phyloP scores from a whole-genome alignment of 1,284 basidiomycete species.

The Ustilago tritici region DNA sequence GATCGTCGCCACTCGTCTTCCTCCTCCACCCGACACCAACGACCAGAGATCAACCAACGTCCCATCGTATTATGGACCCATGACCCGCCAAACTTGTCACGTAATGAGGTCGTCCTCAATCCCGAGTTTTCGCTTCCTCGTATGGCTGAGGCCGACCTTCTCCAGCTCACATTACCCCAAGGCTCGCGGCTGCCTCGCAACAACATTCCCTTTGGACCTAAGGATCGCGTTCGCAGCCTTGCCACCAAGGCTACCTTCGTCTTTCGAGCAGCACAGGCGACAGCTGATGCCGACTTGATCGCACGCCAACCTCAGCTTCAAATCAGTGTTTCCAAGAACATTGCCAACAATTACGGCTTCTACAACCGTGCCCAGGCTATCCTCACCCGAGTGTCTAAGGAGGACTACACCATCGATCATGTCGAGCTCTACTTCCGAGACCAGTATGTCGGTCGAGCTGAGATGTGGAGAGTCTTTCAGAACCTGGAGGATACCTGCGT shows the following conservation, averaged over 20 bases:
- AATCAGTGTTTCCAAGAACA: slow-evolving; percentile 58
- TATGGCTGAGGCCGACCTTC: slow-evolving; percentile 60
- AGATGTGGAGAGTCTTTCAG: slow-evolving; percentile 68
- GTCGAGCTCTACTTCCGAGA: slow-evolving; percentile 69
- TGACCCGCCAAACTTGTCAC: slow-evolving; percentile 66
- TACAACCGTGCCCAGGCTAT: slow-evolving; percentile 63
- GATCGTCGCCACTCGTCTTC: slow-evolving; percentile 50
- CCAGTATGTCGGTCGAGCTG: slow-evolving; percentile 68
- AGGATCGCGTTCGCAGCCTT: slow-evolving; percentile 30
- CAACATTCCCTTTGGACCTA: slow-evolving; percentile 39
- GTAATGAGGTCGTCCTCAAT: slow-evolving; percentile 64
- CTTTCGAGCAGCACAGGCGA: slow-evolving; percentile 55
- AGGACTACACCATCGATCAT: slow-evolving; percentile 61
- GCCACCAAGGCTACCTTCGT: slow-evolving; percentile 53
- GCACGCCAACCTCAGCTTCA: slow-evolving; percentile 60
- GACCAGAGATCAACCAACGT: slow-evolving; percentile 48
- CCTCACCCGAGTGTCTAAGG: slow-evolving; percentile 53
- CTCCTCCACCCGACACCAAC: slow-evolving; percentile 33
- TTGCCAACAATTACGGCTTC: slow-evolving; percentile 59
- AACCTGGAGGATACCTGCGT: slow-evolving; percentile 66
- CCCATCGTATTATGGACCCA: slow-evolving; percentile 64
- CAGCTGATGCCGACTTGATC: slow-evolving; percentile 57
- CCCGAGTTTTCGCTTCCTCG: slow-evolving; percentile 59
- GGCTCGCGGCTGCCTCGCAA: slow-evolving; percentile 27
- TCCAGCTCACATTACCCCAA: slow-evolving; percentile 51